A percentile compares a stretch with the other conserved stretches of the same genome.
These are phyloP conservation scores for Colletotrichum sublineola DNA, from an alignment of 2,329 filamentous ascomycete species.

Conservation along the genomic window DNA sequence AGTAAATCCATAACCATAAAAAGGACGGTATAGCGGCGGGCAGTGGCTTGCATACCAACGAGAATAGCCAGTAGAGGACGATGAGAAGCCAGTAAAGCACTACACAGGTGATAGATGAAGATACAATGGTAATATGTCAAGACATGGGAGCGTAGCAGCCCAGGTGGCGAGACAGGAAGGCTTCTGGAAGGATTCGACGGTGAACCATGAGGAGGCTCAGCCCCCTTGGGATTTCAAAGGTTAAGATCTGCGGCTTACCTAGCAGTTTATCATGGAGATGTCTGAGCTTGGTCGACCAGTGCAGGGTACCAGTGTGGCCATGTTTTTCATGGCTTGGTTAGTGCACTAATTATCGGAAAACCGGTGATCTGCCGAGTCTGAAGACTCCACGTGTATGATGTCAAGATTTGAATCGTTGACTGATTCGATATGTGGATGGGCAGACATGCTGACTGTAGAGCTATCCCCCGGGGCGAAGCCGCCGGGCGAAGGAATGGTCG, in stretches of 20 bases:
- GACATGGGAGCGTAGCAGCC: background rate
- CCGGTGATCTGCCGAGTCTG: constrained; percentile 8
- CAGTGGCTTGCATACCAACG: no score
- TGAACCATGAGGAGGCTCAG: background rate
- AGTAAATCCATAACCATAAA: background rate
- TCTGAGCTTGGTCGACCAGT: background rate
- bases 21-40: background rate
- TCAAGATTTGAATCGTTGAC: constrained; percentile 1
- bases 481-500: constrained; percentile 33
- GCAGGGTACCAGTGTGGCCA: background rate
- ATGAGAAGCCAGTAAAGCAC: no score
- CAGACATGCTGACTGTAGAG: background rate
- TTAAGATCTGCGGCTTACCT: background rate
- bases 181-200: constrained; percentile 36
- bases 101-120: no score
- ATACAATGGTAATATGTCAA: constrained; percentile 1
- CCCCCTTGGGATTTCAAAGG: background rate
- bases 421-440: constrained; percentile 3
- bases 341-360: background rate
- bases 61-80: no score
- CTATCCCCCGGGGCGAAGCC: background rate
- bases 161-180: constrained; percentile 39
- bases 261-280: no score
- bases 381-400: constrained; percentile 15
- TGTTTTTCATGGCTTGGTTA: background rate